Conservation (phyloP, 345 rosid genomes). For the Eutrema japonicum region DNA sequence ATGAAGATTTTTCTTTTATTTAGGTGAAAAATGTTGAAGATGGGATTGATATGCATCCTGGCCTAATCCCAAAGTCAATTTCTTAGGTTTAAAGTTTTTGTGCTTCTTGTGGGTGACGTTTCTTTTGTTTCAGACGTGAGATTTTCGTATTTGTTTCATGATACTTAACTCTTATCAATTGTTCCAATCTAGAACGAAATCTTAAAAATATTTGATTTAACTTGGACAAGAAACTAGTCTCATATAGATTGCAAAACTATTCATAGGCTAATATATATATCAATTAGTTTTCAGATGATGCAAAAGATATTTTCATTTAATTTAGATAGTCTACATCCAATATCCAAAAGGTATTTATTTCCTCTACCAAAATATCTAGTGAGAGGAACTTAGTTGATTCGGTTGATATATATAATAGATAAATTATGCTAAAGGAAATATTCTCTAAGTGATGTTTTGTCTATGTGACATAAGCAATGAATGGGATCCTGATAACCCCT, state of each 20-base stretch:
- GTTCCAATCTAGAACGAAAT: too few relatives aligned
- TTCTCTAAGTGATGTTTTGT: constrained; percentile 32
- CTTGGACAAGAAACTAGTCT: neutral
- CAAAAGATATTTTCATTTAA: neutral
- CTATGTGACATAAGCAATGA: constrained; percentile 27
- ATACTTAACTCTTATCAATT: neutral
- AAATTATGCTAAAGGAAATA: constrained; percentile 23
- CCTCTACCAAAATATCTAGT: constrained; percentile 24
- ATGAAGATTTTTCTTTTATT: neutral
- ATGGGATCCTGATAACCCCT: constrained; percentile 33
- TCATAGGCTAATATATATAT: neutral
- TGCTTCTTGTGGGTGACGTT: constrained; percentile 4
- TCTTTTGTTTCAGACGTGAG: neutral
- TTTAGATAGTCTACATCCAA: constrained; percentile 13
- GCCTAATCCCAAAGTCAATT: neutral
- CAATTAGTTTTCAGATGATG: neutral
- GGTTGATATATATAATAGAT: constrained; percentile 3
- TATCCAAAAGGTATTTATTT: constrained; percentile 16
- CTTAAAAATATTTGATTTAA: neutral
- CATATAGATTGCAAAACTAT: neutral
- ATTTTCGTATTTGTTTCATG: too few relatives aligned
- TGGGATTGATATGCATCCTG: neutral
- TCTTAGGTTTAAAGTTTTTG: neutral
- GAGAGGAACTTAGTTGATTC: constrained; percentile 22
- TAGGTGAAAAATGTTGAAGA: constrained; percentile 1